phyloP scores from a whole-genome alignment of 768 basidiomycete genomes.

The Tylopilus rubrobrunneus region DNA sequence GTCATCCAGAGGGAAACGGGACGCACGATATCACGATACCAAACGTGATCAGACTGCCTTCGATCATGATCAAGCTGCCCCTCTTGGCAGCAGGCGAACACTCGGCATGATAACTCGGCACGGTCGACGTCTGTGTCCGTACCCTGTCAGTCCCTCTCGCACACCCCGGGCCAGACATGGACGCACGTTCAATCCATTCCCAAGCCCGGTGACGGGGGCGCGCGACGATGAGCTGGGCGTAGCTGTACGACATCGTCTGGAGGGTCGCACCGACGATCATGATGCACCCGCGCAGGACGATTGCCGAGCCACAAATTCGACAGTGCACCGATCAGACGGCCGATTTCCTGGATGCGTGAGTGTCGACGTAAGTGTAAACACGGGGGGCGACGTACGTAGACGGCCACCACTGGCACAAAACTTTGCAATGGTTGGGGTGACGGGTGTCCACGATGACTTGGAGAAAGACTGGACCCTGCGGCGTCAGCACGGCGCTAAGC shows the following conservation, averaged over 20 bases:
- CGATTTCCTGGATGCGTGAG: slow-evolving; percentile 41
- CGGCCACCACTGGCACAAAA: slow-evolving; percentile 54
- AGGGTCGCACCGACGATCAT: too few relatives aligned
- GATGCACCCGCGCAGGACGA: slow-evolving; percentile 5
- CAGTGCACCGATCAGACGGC: slow-evolving; percentile 62
- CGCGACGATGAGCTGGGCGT: too few relatives aligned
- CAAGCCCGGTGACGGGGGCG: too few relatives aligned
- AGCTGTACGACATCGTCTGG: too few relatives aligned
- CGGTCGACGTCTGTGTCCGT: slow-evolving; percentile 50
- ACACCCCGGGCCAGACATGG: too few relatives aligned
- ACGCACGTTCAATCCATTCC: too few relatives aligned
- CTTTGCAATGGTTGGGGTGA: slow-evolving; percentile 38
- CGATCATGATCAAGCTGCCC: slow-evolving; percentile 62
- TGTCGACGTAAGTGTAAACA: too few relatives aligned
- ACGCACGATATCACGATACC: slow-evolving; percentile 62
- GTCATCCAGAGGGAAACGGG: not conserved
- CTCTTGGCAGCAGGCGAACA: slow-evolving; percentile 57
- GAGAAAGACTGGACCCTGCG: too few relatives aligned
- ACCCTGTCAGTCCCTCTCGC: too few relatives aligned
- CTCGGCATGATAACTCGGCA: slow-evolving; percentile 63
- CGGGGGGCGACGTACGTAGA: slow-evolving; percentile 40
- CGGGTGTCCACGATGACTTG: slow-evolving; percentile 40
- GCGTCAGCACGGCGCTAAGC: slow-evolving; percentile 4
- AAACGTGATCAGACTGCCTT: slow-evolving; percentile 60
- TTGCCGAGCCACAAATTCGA: slow-evolving; percentile 62